A percentile compares a stretch with the other conserved stretches of the same genome.
Conservation (phyloP, 176 grass and related monocot genomes). For the Thalia dealbata region DNA sequence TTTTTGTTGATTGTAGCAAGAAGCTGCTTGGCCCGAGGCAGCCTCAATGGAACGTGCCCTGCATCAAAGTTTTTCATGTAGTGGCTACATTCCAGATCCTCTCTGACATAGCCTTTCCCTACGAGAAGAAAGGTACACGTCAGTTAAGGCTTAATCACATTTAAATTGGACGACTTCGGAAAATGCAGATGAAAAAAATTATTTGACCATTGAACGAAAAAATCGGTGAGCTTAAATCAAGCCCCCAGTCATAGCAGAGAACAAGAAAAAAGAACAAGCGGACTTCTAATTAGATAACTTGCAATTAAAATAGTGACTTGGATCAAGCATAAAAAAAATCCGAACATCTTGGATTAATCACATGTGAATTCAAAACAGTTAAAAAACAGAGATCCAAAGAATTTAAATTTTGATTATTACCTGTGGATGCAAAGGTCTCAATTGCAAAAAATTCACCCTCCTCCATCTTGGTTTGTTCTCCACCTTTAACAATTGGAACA, state of each 20-base stretch:
- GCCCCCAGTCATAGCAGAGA: neutral
- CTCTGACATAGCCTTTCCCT: slow-evolving; percentile 86
- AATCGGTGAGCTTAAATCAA: neutral
- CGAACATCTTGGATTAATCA: no score
- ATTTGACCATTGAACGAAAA: neutral
- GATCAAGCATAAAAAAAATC: neutral
- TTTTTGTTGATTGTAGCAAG: slow-evolving; percentile 92
- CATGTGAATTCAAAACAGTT: neutral
- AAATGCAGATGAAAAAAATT: neutral
- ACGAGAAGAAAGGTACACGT: slow-evolving; percentile 9
- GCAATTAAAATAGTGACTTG: neutral
- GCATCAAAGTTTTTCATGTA: slow-evolving; percentile 99
- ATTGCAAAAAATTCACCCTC: slow-evolving; percentile 97
- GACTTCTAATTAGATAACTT: neutral
- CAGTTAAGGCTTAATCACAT: neutral
- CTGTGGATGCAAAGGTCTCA: slow-evolving; percentile 95
- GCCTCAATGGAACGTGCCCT: slow-evolving; percentile 72
- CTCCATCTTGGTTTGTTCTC: slow-evolving; percentile 98
- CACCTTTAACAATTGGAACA: slow-evolving; percentile 91
- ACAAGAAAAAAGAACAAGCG: neutral
- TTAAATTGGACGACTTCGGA: neutral
- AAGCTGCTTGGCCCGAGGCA: slow-evolving; percentile 78
- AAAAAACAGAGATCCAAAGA: neutral
- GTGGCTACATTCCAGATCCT: slow-evolving; percentile 93
- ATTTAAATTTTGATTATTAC: slow-evolving; percentile 18